Percentiles rank a stretch among this genome's conserved stretches.
phyloP scores from a whole-genome alignment of 164 flowering plant genomes.

The Magnolia changhungtana region DNA sequence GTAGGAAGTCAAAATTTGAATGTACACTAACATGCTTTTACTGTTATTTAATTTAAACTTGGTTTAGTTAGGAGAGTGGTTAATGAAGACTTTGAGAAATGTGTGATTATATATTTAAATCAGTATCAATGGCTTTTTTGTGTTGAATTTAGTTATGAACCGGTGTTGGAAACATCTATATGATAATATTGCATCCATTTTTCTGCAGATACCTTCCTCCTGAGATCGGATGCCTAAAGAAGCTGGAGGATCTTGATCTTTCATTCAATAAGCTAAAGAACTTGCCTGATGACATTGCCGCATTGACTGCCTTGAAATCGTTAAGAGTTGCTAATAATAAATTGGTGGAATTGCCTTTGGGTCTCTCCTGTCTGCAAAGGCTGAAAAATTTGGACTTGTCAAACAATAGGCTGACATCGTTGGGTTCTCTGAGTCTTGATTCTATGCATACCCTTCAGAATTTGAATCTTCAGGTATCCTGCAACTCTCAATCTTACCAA shows the following conservation, averaged over 20 bases:
- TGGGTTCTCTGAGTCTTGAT: slow-evolving; percentile 60
- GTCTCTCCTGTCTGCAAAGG: slow-evolving; percentile 48
- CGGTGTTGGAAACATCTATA: not conserved
- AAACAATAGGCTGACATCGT: slow-evolving; percentile 73
- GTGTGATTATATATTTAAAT: too few species aligned
- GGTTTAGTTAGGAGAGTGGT: too few species aligned
- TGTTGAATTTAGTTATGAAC: too few species aligned
- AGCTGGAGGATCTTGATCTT: slow-evolving; percentile 77
- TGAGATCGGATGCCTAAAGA: slow-evolving; percentile 71
- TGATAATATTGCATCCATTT: not conserved
- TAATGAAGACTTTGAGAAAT: too few species aligned
- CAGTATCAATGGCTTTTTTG: too few species aligned
- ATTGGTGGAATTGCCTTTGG: slow-evolving; percentile 64
- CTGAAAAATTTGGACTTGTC: slow-evolving; percentile 85
- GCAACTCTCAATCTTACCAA: not conserved
- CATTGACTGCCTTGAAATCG: slow-evolving; percentile 53
- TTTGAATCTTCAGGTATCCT: slow-evolving; percentile 78
- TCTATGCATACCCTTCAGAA: slow-evolving; percentile 63
- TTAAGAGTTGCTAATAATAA: slow-evolving; percentile 81
- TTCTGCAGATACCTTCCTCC: slow-evolving; percentile 81
- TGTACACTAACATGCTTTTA: too few species aligned
- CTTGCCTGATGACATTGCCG: slow-evolving; percentile 70
- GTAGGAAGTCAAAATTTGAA: too few species aligned
- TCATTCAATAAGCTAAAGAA: slow-evolving; percentile 85
- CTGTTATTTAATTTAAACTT: too few species aligned